Base-by-base conservation (phyloP, 768 basidiomycete species). In the Amanita muscaria region DNA sequence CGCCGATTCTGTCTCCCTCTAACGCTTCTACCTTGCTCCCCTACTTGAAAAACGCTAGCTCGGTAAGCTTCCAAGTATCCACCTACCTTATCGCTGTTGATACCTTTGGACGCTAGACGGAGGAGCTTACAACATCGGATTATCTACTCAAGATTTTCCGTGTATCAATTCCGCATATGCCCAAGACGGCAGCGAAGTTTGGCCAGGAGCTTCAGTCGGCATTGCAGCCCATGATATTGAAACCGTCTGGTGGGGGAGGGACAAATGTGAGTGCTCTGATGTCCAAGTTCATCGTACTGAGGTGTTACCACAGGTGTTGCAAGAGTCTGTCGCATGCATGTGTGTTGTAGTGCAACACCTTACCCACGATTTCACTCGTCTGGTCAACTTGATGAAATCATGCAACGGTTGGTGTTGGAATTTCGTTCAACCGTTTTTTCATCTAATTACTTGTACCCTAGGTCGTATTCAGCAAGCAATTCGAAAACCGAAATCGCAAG, bases 241-340 rank as follows among this genome's bases (percentile, higher is more conserved):
- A 88, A 55, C 91, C 90, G 3, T 77, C 82, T 0, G 70, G 73
- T 30, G 64, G 73, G 29, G 64, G 73, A 2, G 82, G 83, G 19
- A 66, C 85, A 7, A 68, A 75, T 62, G 86, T 88, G 48, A 23
- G 75, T 56, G 50, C n/a, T 49, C 19, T 36, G 21, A 6, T 24
- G 46, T 29, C 1, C 9, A n/a, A 18, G 5, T 18, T 4, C 5
- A 37, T 21, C 42, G 35, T 34, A 6, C 35, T 21, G 16, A n/a
- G 31, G 16, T 24, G 9, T 24, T 10, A 31, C 14, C 33, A 1
- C 51, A 92, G 85, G 81, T 85, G 16, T 62, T 98, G 24, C 90
- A 93, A 65, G 96, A 97, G 62, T 79, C 80, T 10, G 86, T 98
- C 11, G 89, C 89, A 0, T 97, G 93, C 52, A 81, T 94, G 67